Percentiles rank a stretch among this genome's conserved stretches.
phyloP scores from a whole-genome alignment of 31 red algal species.

The Asparagopsis taxiformis region DNA sequence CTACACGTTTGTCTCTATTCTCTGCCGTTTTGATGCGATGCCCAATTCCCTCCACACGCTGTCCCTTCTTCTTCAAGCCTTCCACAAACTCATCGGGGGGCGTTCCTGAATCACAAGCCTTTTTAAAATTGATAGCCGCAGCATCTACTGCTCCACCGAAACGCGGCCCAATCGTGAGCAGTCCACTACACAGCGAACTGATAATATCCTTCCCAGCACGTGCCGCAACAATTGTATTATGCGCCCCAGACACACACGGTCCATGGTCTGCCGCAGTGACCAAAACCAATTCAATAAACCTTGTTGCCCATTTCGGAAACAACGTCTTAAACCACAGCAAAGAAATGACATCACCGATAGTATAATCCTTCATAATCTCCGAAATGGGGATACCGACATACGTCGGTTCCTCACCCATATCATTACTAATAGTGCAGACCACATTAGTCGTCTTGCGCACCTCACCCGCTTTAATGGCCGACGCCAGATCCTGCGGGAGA shows the following conservation, averaged over 20 bases:
- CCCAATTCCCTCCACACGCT: slow-evolving; percentile 93
- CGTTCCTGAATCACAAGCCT: slow-evolving; percentile 44
- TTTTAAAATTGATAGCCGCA: slow-evolving; percentile 92
- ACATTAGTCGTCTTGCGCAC: slow-evolving; percentile 94
- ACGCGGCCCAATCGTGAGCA: slow-evolving; percentile 95
- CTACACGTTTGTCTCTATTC: slow-evolving; percentile 95
- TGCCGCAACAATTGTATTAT: slow-evolving; percentile 97
- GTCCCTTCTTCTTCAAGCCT: slow-evolving; percentile 85
- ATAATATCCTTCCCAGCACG: slow-evolving; percentile 97
- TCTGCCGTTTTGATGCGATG: slow-evolving; percentile 97
- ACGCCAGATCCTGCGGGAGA: slow-evolving; percentile 82
- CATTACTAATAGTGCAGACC: slow-evolving; percentile 93
- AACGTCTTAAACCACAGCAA: slow-evolving; percentile 99
- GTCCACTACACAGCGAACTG: slow-evolving; percentile 85
- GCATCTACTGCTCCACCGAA: slow-evolving; percentile 99
- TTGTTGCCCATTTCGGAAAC: slow-evolving; percentile 91
- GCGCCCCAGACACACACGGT: slow-evolving; percentile 94
- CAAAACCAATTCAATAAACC: slow-evolving; percentile 91
- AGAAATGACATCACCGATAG: slow-evolving; percentile 93
- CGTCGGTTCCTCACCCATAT: slow-evolving; percentile 93
- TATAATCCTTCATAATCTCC: slow-evolving; percentile 75
- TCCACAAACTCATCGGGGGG: slow-evolving; percentile 97
- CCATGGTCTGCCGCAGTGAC: slow-evolving; percentile 96
- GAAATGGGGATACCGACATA: slow-evolving; percentile 91
- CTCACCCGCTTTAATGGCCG: slow-evolving; percentile 77